Base-by-base conservation (phyloP, 2,329 filamentous ascomycete genomes). In the Pestalotiopsis sp. region DNA sequence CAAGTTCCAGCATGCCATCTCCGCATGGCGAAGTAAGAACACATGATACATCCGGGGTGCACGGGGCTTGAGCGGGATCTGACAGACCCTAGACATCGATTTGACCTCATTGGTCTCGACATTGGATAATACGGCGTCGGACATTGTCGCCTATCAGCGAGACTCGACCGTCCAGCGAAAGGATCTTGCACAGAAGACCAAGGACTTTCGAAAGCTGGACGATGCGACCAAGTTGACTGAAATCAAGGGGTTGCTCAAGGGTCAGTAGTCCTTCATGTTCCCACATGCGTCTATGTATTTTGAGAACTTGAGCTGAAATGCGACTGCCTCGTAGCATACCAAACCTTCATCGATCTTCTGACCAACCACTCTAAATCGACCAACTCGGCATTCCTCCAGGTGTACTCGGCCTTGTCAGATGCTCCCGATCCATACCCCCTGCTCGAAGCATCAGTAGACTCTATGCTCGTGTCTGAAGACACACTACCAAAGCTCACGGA, bases 131-230 rank as follows among this genome's bases (percentile, higher is more conserved):
- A 95, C 94, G 3, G 96, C 96, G n/a, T 95, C 95, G 12, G 96
- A 98, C 76, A 94, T 99, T 71, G 94, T 98, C 66, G 85, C 92
- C 62, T 94, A 97, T 78, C 97, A 99, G 78, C 90, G 95, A 75
- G 96, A 98, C 80, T 93, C 95, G n/a, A 92, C 97, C 4, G 91
- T 98, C 0, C 95, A 99, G 79, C 89, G 96, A 66, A 99, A 99
- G 79, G 97, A 99, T 70, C 85, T 99, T 23, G 96, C 97, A n/a
- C 95, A 98, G 78, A 98, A 98, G 86, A 99, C 96, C 0, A 99
- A 99, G 77, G 95, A 98, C 76, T 99, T 98, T 75, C 88, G 95
- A 70, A 98, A 98, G 80, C 87, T 97, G 12, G 95, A 98, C 75
- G 78, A 99, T 84, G 84, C 92, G 12, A 89, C 89, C 68, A 99